Percentiles rank a stretch among this genome's conserved stretches.
These are phyloP conservation scores for Limnanthes douglasii DNA, from an alignment of 345 rosid genomes.

Conservation along the genomic window DNA sequence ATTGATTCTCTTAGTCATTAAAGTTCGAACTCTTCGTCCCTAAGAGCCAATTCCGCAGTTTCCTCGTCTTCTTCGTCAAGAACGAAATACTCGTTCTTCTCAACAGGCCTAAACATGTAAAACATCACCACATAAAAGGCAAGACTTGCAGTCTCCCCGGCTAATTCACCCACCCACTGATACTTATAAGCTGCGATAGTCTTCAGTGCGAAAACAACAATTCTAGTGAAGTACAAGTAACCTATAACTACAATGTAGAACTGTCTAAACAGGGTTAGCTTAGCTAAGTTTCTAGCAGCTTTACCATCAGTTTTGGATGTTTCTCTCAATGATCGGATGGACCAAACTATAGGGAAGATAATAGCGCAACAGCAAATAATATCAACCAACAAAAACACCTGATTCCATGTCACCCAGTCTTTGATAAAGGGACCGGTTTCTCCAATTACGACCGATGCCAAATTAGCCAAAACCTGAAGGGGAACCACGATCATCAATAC, in stretches of 20 bases:
- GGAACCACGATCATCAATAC: conserved; percentile 94
- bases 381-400: conserved; percentile 77
- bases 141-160: conserved; percentile 79
- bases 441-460: conserved; percentile 80
- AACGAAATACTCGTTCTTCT: conserved; percentile 78
- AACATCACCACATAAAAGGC: conserved; percentile 66
- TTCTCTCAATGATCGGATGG: conserved; percentile 72
- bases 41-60: conserved; percentile 67
- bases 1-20: no score
- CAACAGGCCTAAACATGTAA: conserved; percentile 86
- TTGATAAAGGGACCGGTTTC: conserved; percentile 85
- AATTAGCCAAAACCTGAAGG: conserved; percentile 83
- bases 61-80: conserved; percentile 90
- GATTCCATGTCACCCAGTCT: conserved; percentile 96
- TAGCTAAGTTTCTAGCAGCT: conserved; percentile 81
- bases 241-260: conserved; percentile 88
- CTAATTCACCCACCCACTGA: conserved; percentile 91
- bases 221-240: conserved; percentile 80
- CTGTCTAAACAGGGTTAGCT: conserved; percentile 72
- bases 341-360: conserved; percentile 96
- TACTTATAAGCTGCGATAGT: conserved; percentile 82
- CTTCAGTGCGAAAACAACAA: conserved; percentile 75
- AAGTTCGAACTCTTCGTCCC: conserved; percentile 82
- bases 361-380: conserved; percentile 89
- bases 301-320: conserved; percentile 90